phyloP scores from a whole-genome alignment of 1,139 yeast genomes.

The Yamadazyma atmosphaerica region DNA sequence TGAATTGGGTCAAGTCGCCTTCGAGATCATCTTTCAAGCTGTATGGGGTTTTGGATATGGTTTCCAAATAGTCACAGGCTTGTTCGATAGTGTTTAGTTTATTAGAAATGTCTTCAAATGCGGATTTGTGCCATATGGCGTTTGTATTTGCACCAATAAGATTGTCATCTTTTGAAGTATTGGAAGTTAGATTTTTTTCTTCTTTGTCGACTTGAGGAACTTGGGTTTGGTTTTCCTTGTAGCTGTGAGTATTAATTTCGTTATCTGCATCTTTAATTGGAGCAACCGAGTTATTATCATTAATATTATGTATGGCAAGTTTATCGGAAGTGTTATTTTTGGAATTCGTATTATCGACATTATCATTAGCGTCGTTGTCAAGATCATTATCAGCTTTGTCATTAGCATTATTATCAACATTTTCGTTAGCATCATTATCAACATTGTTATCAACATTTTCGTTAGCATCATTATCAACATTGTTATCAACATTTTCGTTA shows the following conservation, averaged over 20 bases:
- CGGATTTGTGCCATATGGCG: neutral
- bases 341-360: too few species aligned
- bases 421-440: neutral
- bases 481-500: neutral
- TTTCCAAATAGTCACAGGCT: conserved; percentile 33
- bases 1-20: conserved; percentile 62
- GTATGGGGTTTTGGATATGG: conserved; percentile 24
- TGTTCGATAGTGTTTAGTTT: conserved; percentile 39
- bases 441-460: neutral
- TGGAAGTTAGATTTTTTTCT: neutral
- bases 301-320: too few species aligned
- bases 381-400: neutral
- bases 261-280: too few species aligned
- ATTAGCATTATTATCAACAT: neutral
- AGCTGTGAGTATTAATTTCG: too few species aligned
- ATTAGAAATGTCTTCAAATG: conserved; percentile 16
- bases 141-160: neutral
- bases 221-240: neutral
- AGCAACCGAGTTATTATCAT: too few species aligned
- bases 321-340: too few species aligned
- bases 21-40: conserved; percentile 57
- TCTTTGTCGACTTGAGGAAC: neutral
- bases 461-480: neutral
- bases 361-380: neutral
- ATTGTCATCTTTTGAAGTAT: neutral